Evolutionary conservation across 2,329 filamentous ascomycete species (phyloP).

Genomic region (Colletotrichum abscissum): DNA sequence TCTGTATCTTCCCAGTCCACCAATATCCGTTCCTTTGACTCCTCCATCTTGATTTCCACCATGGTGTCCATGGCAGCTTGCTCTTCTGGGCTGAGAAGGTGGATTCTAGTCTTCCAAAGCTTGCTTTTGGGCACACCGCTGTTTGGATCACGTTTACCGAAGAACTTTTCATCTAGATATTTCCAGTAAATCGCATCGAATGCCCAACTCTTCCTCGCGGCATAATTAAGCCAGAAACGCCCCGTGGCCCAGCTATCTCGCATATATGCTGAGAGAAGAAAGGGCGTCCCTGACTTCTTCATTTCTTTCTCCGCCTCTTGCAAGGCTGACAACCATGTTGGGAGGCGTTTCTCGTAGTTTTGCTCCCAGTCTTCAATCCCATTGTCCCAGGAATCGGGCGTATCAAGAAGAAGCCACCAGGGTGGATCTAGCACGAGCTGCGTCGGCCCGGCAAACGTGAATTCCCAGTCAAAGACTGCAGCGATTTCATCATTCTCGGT

Average conservation of each 20-base stretch:
- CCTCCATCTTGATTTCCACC: conserved; percentile 39
- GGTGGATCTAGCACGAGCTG: conserved; percentile 45
- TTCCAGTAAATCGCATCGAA: conserved; percentile 52
- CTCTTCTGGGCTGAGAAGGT: conserved; percentile 39
- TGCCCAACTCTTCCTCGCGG: conserved; percentile 49
- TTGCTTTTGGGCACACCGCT: conserved; percentile 14
- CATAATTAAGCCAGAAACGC: conserved; percentile 48
- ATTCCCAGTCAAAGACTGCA: conserved; percentile 40
- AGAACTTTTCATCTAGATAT: conserved; percentile 48
- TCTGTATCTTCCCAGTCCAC: background rate
- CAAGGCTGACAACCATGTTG: conserved; percentile 47
- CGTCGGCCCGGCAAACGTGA: background rate
- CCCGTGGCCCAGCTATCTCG: conserved; percentile 48
- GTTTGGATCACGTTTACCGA: conserved; percentile 40
- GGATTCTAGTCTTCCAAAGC: conserved; percentile 36
- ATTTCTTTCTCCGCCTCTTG: conserved; percentile 42
- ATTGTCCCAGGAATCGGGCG: conserved; percentile 45
- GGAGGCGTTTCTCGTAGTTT: conserved; percentile 42
- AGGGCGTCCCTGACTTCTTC: rapidly evolving
- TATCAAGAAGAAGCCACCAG: conserved; percentile 51
- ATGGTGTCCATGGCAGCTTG: conserved; percentile 40
- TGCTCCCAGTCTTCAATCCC: conserved; percentile 45
- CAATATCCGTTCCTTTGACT: conserved; percentile 16
- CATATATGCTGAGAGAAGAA: conserved; percentile 48
- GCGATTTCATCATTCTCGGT: conserved; percentile 39